Conservation (phyloP, 2,329 filamentous ascomycete species). For the Cladosporium sp. region DNA sequence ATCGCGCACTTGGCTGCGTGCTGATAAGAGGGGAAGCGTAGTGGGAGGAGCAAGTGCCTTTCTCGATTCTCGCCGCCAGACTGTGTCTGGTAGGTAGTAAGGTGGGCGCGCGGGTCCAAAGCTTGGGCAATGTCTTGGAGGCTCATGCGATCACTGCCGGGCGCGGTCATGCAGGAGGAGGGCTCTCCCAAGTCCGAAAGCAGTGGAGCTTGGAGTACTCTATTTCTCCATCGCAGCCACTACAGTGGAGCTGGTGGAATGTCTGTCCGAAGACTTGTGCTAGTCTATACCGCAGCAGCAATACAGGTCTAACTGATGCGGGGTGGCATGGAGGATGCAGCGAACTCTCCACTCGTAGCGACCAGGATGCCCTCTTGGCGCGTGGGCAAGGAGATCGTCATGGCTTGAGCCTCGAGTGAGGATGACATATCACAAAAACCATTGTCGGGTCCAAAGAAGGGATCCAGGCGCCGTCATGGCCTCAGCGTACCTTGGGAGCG, state of each 20-base stretch:
- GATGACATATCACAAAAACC: neutral
- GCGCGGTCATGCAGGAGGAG: slow-evolving; percentile 1
- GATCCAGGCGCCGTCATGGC: neutral
- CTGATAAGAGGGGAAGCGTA: slow-evolving; percentile 9
- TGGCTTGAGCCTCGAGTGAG: neutral
- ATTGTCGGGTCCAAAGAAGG: neutral
- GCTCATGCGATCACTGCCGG: slow-evolving; percentile 4
- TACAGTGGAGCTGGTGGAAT: neutral
- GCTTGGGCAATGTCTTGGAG: slow-evolving; percentile 17
- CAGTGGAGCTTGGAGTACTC: neutral
- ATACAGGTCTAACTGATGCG: neutral
- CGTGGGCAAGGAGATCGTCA: neutral
- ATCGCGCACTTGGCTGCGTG: neutral
- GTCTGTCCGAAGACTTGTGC: neutral
- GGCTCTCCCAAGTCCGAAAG: neutral
- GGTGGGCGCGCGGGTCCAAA: slow-evolving; percentile 10
- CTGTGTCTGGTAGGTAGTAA: slow-evolving; percentile 17
- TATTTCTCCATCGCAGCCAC: neutral
- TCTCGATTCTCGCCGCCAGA: slow-evolving; percentile 5
- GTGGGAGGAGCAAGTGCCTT: neutral
- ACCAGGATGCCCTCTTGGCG: neutral
- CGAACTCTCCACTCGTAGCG: neutral
- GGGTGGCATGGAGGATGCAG: neutral
- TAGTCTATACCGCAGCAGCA: neutral
- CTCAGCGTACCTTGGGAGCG: neutral